Evolutionary conservation across 225 moss, liverwort and hornwort species (phyloP).

Genomic region (Bryum argenteum): DNA sequence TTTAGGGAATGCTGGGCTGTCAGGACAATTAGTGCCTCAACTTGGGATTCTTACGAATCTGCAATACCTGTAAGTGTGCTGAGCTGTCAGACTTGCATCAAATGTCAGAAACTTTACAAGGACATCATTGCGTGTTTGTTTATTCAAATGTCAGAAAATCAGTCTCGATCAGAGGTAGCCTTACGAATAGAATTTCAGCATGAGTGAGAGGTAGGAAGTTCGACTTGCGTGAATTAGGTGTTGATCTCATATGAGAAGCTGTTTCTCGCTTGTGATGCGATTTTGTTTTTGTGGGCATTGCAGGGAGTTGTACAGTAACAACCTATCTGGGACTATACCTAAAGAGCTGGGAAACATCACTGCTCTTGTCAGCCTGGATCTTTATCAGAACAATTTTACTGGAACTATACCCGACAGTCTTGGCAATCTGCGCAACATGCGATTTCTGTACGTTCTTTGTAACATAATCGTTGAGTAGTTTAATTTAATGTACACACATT

Average conservation of each 20-base stretch:
- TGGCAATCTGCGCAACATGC: conserved; percentile 66
- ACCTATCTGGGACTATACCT: conserved; percentile 76
- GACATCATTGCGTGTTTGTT: conserved; percentile 19
- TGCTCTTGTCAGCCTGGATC: conserved; percentile 78
- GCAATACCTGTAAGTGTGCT: conserved; percentile 61
- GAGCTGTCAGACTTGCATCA: conserved; percentile 12
- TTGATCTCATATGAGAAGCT: conserved; percentile 11
- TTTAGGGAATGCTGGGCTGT: conserved; percentile 67
- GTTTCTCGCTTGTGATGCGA: conserved; percentile 26
- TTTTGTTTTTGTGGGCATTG: conserved; percentile 17
- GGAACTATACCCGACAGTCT: conserved; percentile 79
- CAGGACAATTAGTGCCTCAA: conserved; percentile 53
- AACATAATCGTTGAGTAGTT: conserved; percentile 18
- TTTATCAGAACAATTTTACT: conserved; percentile 83
- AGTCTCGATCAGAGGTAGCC: conserved; percentile 17
- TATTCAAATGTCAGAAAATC: conserved; percentile 6
- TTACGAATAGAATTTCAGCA: neutral
- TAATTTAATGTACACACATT: neutral
- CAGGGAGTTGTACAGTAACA: conserved; percentile 95
- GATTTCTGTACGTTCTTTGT: conserved; percentile 73
- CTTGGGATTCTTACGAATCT: conserved; percentile 58
- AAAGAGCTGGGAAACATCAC: conserved; percentile 68
- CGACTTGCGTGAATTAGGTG: conserved; percentile 13
- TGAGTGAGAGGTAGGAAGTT: conserved; percentile 13
- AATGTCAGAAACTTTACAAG: conserved; percentile 10